phyloP scores from a whole-genome alignment of 1,284 basidiomycete genomes.

The Hemileia vastatrix region DNA sequence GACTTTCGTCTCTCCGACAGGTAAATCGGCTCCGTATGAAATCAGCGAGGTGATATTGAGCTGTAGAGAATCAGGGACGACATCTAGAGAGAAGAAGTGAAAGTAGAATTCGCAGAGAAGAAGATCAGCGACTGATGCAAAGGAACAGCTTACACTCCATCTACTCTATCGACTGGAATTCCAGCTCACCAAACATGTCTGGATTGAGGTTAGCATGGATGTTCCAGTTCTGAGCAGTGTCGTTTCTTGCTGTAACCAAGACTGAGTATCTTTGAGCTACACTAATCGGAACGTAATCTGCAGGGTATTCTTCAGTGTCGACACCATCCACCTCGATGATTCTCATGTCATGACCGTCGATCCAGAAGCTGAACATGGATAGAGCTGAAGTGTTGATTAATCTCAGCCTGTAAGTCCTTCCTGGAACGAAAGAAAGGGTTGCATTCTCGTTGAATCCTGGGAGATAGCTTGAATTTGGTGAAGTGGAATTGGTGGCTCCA shows the following conservation, averaged over 20 bases:
- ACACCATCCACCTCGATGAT: conserved; percentile 82
- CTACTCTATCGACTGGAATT: too few species aligned
- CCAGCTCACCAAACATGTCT: conserved; percentile 49
- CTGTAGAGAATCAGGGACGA: conserved; percentile 58
- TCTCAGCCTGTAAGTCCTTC: conserved; percentile 59
- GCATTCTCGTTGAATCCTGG: conserved; percentile 69
- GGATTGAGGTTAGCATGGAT: conserved; percentile 80
- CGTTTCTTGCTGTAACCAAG: conserved; percentile 77
- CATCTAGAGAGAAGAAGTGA: conserved; percentile 64
- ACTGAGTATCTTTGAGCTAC: conserved; percentile 87
- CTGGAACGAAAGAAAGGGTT: conserved; percentile 68
- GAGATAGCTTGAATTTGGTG: conserved; percentile 35
- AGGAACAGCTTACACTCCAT: background rate
- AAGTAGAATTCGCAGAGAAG: background rate
- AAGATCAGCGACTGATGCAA: background rate
- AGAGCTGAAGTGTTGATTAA: conserved; percentile 65
- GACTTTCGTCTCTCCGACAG: conserved; percentile 51
- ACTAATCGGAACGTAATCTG: conserved; percentile 61
- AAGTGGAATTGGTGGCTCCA: conserved; percentile 55
- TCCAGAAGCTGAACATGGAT: conserved; percentile 68
- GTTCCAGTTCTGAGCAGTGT: conserved; percentile 69
- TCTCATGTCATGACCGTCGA: conserved; percentile 78
- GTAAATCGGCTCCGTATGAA: conserved; percentile 53
- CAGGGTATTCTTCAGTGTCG: conserved; percentile 62
- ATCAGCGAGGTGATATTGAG: conserved; percentile 70